phyloP scores from a whole-genome alignment of 1,284 basidiomycete genomes.

The Exobasidium cylindrosporum region DNA sequence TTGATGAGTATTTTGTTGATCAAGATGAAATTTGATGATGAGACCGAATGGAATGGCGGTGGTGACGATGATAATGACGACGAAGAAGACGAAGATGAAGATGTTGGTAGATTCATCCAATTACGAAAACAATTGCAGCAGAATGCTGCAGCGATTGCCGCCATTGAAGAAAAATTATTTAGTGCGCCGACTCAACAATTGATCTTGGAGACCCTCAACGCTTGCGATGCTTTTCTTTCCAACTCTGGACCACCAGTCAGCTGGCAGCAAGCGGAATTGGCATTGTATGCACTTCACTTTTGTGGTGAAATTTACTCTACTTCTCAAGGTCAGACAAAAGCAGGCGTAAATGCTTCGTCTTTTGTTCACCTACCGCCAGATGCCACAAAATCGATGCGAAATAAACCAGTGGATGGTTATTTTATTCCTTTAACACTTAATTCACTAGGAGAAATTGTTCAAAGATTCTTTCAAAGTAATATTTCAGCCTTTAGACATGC shows the following conservation, averaged over 20 bases:
- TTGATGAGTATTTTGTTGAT: constrained; percentile 75
- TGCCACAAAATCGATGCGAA: constrained; percentile 19
- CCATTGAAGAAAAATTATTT: constrained; percentile 77
- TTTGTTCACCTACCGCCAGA: constrained; percentile 42
- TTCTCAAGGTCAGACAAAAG: constrained; percentile 35
- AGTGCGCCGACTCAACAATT: constrained; percentile 69
- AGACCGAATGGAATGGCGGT: constrained; percentile 78
- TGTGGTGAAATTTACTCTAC: constrained; percentile 69
- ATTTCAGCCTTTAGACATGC: constrained; percentile 81
- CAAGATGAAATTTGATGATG: constrained; percentile 65
- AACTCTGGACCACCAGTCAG: constrained; percentile 63
- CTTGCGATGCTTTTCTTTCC: constrained; percentile 60
- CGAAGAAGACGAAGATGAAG: constrained; percentile 66
- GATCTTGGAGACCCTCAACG: constrained; percentile 69
- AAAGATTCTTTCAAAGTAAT: constrained; percentile 76
- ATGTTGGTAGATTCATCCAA: constrained; percentile 75
- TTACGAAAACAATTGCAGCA: constrained; percentile 79
- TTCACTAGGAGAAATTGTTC: constrained; percentile 82
- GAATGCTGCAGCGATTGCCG: constrained; percentile 75
- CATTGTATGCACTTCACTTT: constrained; percentile 83
- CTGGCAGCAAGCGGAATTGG: constrained; percentile 94
- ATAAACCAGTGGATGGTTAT: constrained; percentile 35
- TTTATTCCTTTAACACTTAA: constrained; percentile 68
- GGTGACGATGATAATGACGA: constrained; percentile 30
- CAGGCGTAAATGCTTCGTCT: constrained; percentile 44